Base-by-base conservation (phyloP, 352 stramenopile genomes). In the Phytophthora quininea region DNA sequence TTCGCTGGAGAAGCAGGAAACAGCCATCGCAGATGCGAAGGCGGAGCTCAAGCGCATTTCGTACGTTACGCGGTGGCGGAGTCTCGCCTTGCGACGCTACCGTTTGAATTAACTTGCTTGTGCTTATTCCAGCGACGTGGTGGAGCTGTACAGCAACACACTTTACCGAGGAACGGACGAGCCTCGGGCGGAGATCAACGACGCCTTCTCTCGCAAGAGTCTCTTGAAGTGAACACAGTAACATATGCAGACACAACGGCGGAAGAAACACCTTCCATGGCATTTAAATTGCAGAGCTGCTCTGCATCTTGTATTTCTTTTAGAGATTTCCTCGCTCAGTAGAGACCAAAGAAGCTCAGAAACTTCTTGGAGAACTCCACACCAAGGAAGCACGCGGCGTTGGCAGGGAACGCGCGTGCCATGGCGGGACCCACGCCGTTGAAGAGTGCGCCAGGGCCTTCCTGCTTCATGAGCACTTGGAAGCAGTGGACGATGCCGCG, bases 381-480 rank as follows among this genome's bases (percentile, higher is more conserved):
- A 47, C 88, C 88, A 1, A 96, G 69, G 74, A 99, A 99, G 75
- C 97, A 99, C 6, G 97, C 95, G 7, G 97, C 97, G 68, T 99
- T 99, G 12, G 97, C 96, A 27, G 86, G 86, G 82, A 99, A 99
- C 12, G 97, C 97, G 65, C 91, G 89, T 10, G 93, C 91, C 80
- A 99, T 93, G 32, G 96, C 96, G 40, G 97, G 97, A 27, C 89
- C 88, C 47, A 99, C 83, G 37, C 97, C 97, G 69, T 92, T 97
- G 77, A 98, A 99, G 29, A 99, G 85, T 14, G 92, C 94, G 4
- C 75, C 88, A 42, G 89, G 73, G 42, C 97, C 97, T 69, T 99
- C 97, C 63, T 98, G 79, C 67, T 96, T 97, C 71, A 99, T 96
- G 15, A 99, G 77, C 58, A 97, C 83, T 64, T 93, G 78, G 73